phyloP scores from a whole-genome alignment of 225 moss, liverwort and hornwort genomes.

The Ulota crispa region DNA sequence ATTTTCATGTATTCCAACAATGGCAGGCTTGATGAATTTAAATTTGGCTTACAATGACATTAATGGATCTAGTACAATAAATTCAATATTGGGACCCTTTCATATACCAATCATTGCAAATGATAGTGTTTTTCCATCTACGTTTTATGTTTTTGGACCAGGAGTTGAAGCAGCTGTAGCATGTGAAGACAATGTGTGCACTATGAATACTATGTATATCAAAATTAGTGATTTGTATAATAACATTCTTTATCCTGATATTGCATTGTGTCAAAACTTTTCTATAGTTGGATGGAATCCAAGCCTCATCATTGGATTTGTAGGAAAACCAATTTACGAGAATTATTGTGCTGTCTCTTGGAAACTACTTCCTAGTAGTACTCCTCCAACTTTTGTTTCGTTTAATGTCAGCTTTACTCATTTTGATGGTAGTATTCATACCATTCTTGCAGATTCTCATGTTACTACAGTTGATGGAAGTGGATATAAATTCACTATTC shows the following conservation, averaged over 20 bases:
- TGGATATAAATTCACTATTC: conserved; percentile 36
- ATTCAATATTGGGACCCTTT: conserved; percentile 31
- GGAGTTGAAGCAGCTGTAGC: conserved; percentile 6
- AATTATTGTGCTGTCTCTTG: conserved; percentile 34
- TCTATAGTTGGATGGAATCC: conserved; percentile 29
- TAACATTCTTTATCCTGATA: conserved; percentile 4
- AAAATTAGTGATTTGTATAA: conserved; percentile 22
- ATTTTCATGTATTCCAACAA: conserved; percentile 31
- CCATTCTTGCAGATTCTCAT: conserved; percentile 8
- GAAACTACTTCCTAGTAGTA: conserved; percentile 29
- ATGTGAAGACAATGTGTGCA: conserved; percentile 28
- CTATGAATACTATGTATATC: conserved; percentile 29
- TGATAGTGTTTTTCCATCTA: conserved; percentile 5
- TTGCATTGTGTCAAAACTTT: conserved; percentile 19
- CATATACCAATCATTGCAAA: conserved; percentile 29
- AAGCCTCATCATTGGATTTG: conserved; percentile 28
- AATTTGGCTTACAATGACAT: conserved; percentile 30
- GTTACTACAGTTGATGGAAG: conserved; percentile 12
- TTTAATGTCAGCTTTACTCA: conserved; percentile 32
- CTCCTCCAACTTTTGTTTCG: conserved; percentile 2
- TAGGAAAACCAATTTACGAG: conserved; percentile 28
- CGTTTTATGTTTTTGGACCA: conserved; percentile 31
- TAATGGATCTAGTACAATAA: conserved; percentile 5
- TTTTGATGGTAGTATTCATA: conserved; percentile 1
- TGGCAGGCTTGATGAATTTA: conserved; percentile 32